These are phyloP conservation scores for Annulohypoxylon nitens DNA, from an alignment of 495 filamentous ascomycete genomes.

Conservation along the genomic window DNA sequence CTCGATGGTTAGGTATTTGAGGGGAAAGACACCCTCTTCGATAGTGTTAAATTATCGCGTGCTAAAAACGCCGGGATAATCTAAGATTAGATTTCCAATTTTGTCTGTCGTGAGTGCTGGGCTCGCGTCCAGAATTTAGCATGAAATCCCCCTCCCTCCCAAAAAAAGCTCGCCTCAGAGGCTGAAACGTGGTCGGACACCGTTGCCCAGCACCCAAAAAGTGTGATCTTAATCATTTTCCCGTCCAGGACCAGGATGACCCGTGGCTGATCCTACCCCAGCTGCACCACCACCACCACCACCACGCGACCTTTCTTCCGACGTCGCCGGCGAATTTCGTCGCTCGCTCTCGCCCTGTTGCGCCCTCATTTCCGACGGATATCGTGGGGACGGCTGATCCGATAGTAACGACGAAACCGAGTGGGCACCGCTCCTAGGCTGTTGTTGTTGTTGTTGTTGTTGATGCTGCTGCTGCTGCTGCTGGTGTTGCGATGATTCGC, in stretches of 20 bases:
- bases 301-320: slow-evolving; percentile 50
- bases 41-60: slow-evolving; percentile 28
- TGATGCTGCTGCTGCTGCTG: too few species aligned
- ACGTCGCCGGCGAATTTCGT: slow-evolving; percentile 45
- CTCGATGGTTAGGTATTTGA: background rate
- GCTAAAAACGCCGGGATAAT: slow-evolving; percentile 20
- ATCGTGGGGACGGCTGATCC: slow-evolving; percentile 58
- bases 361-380: slow-evolving; percentile 49
- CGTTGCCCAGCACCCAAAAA: slow-evolving; percentile 14
- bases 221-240: slow-evolving; percentile 44
- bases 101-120: slow-evolving; percentile 17
- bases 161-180: slow-evolving; percentile 18
- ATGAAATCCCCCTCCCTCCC: slow-evolving; percentile 10
- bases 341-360: slow-evolving; percentile 44
- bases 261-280: slow-evolving; percentile 36
- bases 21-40: slow-evolving; percentile 16
- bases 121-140: slow-evolving; percentile 28
- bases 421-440: slow-evolving; percentile 55
- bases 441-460: slow-evolving; percentile 31
- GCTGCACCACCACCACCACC: slow-evolving; percentile 35
- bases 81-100: slow-evolving; percentile 17
- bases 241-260: slow-evolving; percentile 35
- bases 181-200: slow-evolving; percentile 40
- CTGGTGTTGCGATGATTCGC: slow-evolving; percentile 49
- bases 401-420: slow-evolving; percentile 64